Evolutionary conservation across 202 grass and related monocot genomes (phyloP), one percentile per base, ranked within the genome.

Genomic region (Setaria italica): DNA sequence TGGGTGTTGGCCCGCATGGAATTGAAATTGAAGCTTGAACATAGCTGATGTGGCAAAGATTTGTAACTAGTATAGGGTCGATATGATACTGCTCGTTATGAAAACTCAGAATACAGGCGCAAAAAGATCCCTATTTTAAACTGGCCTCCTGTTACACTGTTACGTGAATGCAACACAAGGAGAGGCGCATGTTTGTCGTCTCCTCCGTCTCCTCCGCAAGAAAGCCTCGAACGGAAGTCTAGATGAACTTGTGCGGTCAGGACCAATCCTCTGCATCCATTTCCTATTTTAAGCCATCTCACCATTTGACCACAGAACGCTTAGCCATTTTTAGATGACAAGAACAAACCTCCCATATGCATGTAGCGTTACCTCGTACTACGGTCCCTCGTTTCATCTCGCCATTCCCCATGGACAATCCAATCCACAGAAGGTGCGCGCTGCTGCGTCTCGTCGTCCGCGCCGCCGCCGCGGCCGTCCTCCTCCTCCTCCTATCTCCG

Each of bases 271-370:
- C 30, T 67, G 67, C 74, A 74, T 80, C 74, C 4, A 20, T 70
- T 62, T 9, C 14, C 70, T 80, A 70, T 63, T 45, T 62, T 87
- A 62, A 87, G 80, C 43, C 60, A 46, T 19, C 10, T 30, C 67
- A 43, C 58, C 32, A 12, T 50, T 19, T 82, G 73, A 74, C 84
- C 88, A 53, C 74, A 75, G 3, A 84, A 74, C 17, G 4, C 12
- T 37, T 48, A 2, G 69, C 72, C 71, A 85, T 78, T 85, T 91
- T 82, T 87, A 80, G 89, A 70, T 30, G 5, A 14, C 62, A 14
- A 41, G 78, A 77, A 48, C 32, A 57, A 68, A 14, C 72, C 55
- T 30, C 46, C 33, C 42, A 15, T 79, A 35, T 5, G 47, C 49
- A 62, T 87, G 85, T 87, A 84, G 17, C 62, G 11, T 39, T 45